Percentiles rank a stretch among this genome's conserved stretches.
Evolutionary conservation across 148 eudicot species (phyloP).

Genomic region (Amaranthus hypochondriacus): DNA sequence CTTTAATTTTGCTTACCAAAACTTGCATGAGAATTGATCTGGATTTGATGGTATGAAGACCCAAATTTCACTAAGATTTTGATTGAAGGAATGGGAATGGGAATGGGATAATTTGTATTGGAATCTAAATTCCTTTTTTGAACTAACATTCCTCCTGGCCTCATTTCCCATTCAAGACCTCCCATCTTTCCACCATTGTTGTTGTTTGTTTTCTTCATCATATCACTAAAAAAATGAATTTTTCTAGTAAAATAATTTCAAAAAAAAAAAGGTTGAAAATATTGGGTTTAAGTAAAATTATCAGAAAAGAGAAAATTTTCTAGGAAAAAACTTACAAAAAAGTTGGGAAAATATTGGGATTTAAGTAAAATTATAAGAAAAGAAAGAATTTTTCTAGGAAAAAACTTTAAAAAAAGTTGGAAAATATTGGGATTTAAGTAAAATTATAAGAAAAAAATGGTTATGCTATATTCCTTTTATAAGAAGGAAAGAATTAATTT

Average conservation of each 20-base stretch:
- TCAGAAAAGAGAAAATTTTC: background rate
- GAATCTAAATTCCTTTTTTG: conserved; percentile 55
- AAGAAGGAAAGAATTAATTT: background rate
- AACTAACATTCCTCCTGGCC: conserved; percentile 85
- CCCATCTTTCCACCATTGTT: conserved; percentile 26
- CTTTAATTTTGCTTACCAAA: conserved; percentile 41
- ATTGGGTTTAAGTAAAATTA: background rate
- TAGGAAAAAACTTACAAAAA: background rate
- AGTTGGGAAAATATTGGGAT: background rate
- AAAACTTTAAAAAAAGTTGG: background rate
- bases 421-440: background rate
- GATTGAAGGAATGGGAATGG: conserved; percentile 33
- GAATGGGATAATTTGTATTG: conserved; percentile 18
- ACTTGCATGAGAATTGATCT: conserved; percentile 54
- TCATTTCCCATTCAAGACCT: conserved; percentile 47
- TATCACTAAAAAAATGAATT: background rate
- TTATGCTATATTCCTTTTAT: background rate
- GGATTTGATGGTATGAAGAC: conserved; percentile 45
- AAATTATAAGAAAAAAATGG: background rate
- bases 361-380: background rate
- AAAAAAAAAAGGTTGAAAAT: background rate
- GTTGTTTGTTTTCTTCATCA: conserved; percentile 30
- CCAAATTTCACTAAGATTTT: conserved; percentile 55
- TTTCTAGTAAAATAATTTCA: background rate
- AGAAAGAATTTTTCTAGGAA: background rate